Conservation (phyloP, 441 rosid species). For the Geranium incanum region DNA sequence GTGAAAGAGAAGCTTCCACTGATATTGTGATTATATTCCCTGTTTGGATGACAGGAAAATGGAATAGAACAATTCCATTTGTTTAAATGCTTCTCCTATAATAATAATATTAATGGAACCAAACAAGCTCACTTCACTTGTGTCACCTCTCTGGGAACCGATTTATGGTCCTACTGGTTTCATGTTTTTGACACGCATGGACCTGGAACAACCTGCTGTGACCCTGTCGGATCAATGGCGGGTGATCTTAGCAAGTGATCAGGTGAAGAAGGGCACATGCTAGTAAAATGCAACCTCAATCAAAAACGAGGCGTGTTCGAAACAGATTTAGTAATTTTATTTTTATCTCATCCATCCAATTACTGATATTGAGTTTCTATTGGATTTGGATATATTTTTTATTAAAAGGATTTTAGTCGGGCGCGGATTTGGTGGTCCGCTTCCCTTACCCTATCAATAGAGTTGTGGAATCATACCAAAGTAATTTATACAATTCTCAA, state of each 20-base stretch:
- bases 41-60: slow-evolving; percentile 12
- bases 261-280: not conserved
- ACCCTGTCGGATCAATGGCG: not conserved
- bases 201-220: not conserved
- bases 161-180: not conserved
- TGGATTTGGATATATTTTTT: too few species aligned
- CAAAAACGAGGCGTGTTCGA: too few species aligned
- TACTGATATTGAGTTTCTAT: too few species aligned
- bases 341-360: too few species aligned
- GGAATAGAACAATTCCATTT: slow-evolving; percentile 6
- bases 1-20: slow-evolving; percentile 8
- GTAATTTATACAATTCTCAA: too few species aligned
- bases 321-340: too few species aligned
- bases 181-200: not conserved
- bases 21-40: slow-evolving; percentile 14
- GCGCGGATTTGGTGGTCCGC: too few species aligned
- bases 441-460: too few species aligned
- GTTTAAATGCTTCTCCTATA: not conserved
- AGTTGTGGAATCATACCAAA: too few species aligned
- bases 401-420: too few species aligned
- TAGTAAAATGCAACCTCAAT: not conserved
- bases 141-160: slow-evolving; percentile 6
- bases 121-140: not conserved
- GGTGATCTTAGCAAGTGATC: not conserved
- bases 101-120: not conserved